Evolutionary conservation across 805 yeast species (phyloP).

Genomic region (Clavispora vitiphila): DNA sequence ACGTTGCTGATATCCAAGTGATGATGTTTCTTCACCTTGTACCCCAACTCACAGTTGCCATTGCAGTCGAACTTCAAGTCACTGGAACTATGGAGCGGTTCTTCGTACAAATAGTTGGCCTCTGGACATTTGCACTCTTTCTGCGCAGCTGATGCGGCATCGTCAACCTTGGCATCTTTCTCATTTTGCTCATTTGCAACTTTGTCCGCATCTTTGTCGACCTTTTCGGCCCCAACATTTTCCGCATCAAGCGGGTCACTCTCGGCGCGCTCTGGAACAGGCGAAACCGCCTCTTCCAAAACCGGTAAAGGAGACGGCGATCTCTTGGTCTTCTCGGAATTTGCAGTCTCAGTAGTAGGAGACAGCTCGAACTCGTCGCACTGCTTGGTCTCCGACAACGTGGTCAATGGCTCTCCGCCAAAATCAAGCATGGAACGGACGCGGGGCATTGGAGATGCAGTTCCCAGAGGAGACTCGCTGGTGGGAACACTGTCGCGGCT

Average conservation of each 20-base stretch:
- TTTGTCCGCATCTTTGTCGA: neutral
- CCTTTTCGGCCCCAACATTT: neutral
- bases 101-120: slow-evolving; percentile 7
- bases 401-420: slow-evolving; percentile 2
- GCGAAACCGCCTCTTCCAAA: neutral
- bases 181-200: neutral
- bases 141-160: neutral
- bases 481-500: slow-evolving; percentile 9
- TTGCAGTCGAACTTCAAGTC: slow-evolving; percentile 19
- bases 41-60: slow-evolving; percentile 39
- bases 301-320: neutral
- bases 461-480: slow-evolving; percentile 4
- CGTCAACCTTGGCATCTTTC: neutral
- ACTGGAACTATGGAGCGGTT: slow-evolving; percentile 7
- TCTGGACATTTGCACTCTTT: neutral
- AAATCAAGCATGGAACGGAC: slow-evolving; percentile 30
- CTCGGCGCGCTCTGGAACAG: neutral
- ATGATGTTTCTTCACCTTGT: slow-evolving; percentile 38
- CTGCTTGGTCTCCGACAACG: neutral
- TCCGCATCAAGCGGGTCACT: neutral
- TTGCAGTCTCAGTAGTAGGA: neutral
- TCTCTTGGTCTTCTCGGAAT: neutral
- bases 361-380: neutral
- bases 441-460: slow-evolving; percentile 3
- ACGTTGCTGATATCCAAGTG: slow-evolving; percentile 35